Conservation (phyloP, 1,284 basidiomycete species). For the Puccinia coronata region DNA sequence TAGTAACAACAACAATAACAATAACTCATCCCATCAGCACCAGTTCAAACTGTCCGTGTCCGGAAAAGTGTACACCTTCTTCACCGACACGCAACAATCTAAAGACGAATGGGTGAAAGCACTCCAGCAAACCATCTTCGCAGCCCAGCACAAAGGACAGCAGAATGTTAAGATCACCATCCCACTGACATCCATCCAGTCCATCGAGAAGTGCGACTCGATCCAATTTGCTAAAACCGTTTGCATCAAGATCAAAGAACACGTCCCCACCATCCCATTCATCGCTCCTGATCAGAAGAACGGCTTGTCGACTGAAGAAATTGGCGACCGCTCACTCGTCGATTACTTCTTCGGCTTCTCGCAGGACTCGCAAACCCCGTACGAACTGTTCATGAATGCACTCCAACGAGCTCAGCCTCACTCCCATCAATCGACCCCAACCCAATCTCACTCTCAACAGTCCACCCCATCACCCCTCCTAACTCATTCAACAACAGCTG, state of each 20-base stretch:
- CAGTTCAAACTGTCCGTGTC: constrained; percentile 59
- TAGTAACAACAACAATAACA: no score
- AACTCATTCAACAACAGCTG: no score
- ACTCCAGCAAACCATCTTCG: constrained; percentile 82
- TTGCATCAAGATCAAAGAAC: constrained; percentile 68
- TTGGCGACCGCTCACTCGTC: constrained; percentile 61
- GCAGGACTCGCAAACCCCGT: constrained; percentile 62
- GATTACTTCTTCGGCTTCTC: constrained; percentile 94
- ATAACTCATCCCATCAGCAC: constrained; percentile 66
- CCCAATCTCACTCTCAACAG: neutral
- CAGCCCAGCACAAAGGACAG: constrained; percentile 92
- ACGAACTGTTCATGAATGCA: constrained; percentile 47
- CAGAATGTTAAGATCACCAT: constrained; percentile 95
- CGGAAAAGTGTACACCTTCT: constrained; percentile 58
- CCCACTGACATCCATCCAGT: constrained; percentile 82
- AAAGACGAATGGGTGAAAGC: constrained; percentile 77
- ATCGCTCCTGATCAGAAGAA: neutral
- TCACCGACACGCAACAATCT: constrained; percentile 56
- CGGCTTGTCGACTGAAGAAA: constrained; percentile 63
- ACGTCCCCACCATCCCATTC: neutral
- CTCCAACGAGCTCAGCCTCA: constrained; percentile 10
- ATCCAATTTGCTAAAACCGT: constrained; percentile 94
- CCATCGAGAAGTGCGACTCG: constrained; percentile 80
- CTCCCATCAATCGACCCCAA: no score
- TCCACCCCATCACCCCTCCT: neutral